phyloP scores from a whole-genome alignment of 352 stramenopile species.

The Phytopythium litorale region DNA sequence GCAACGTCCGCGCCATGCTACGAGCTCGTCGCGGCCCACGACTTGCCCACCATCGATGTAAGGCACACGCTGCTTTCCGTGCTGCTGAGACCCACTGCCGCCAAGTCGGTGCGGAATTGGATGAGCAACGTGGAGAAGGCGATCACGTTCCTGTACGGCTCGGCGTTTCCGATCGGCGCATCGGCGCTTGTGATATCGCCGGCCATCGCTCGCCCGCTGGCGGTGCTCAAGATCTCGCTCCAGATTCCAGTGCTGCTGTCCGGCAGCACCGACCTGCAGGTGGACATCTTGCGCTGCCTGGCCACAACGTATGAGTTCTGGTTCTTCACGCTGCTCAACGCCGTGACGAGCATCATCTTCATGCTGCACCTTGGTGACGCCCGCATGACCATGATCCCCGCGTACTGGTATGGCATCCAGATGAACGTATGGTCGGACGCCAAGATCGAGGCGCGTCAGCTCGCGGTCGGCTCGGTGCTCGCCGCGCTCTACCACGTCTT shows the following conservation, averaged over 20 bases:
- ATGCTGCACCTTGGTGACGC: slow-evolving; percentile 15
- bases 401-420: slow-evolving; percentile 20
- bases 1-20: background rate
- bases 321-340: slow-evolving; percentile 26
- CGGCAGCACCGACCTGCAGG: slow-evolving; percentile 9
- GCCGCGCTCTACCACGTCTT: slow-evolving; percentile 7
- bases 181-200: background rate
- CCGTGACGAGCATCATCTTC: slow-evolving; percentile 12
- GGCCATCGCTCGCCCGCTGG: slow-evolving; percentile 5
- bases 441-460: slow-evolving; percentile 7
- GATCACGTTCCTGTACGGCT: slow-evolving; percentile 1
- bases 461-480: slow-evolving; percentile 4
- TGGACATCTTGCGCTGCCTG: slow-evolving; percentile 17
- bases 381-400: slow-evolving; percentile 8
- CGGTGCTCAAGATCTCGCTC: slow-evolving; percentile 4
- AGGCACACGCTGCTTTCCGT: background rate
- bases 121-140: background rate
- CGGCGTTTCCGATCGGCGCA: background rate
- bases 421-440: slow-evolving; percentile 27
- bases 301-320: slow-evolving; percentile 35
- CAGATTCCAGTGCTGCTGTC: slow-evolving; percentile 3
- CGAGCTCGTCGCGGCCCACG: slow-evolving; percentile 2
- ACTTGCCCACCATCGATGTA: slow-evolving; percentile 5
- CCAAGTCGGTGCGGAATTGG: background rate
- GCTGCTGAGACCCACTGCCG: background rate